A percentile compares a stretch with the other conserved stretches of the same genome.
These are phyloP conservation scores for Metschnikowia santaceciliae DNA, from an alignment of 805 yeast genomes.

Conservation along the genomic window DNA sequence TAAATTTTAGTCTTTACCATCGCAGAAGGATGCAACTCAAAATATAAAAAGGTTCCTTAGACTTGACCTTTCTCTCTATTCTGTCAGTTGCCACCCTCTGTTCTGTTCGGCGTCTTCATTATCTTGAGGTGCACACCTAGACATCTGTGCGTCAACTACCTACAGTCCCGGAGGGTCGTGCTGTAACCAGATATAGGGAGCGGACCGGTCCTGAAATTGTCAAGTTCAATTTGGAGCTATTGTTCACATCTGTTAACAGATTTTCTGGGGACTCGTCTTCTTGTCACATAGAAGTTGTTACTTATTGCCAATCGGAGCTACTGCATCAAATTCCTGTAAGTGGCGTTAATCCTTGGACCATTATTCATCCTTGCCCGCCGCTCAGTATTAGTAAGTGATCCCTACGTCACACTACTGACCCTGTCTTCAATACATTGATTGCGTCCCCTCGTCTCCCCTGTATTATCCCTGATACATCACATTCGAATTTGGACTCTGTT, in stretches of 20 bases:
- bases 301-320: neutral
- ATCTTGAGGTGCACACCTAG: slow-evolving; percentile 1
- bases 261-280: neutral
- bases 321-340: neutral
- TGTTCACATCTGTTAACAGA: neutral
- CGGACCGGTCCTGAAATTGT: slow-evolving; percentile 5
- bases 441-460: neutral
- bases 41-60: neutral
- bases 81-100: neutral
- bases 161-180: slow-evolving; percentile 5
- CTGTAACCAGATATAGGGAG: slow-evolving; percentile 1
- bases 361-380: slow-evolving; percentile 1
- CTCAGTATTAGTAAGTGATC: slow-evolving; percentile 4
- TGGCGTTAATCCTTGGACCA: neutral
- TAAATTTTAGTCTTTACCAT: neutral
- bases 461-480: neutral
- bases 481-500: neutral
- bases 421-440: neutral
- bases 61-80: neutral
- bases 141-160: slow-evolving; percentile 2
- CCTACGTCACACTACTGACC: neutral
- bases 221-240: neutral
- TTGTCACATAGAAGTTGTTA: neutral
- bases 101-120: neutral
- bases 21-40: neutral